These are phyloP conservation scores for Mycotypha africana DNA, from an alignment of 371 early-diverging fungal genomes.

Conservation along the genomic window DNA sequence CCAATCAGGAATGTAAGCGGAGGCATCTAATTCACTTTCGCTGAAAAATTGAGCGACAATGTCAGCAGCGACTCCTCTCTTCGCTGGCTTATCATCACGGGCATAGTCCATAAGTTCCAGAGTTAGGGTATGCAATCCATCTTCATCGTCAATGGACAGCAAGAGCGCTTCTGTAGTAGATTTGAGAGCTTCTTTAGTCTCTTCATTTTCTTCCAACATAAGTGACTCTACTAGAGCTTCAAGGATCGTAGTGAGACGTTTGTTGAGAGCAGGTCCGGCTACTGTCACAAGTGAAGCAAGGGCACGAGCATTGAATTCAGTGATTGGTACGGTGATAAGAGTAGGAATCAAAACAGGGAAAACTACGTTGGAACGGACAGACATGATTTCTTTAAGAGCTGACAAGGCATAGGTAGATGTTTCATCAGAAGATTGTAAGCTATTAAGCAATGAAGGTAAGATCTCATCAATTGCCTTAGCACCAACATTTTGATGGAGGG, in stretches of 20 bases:
- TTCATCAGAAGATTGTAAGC: constrained; percentile 65
- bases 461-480: constrained; percentile 89
- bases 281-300: constrained; percentile 87
- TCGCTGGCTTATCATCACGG: constrained; percentile 46
- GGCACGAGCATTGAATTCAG: constrained; percentile 88
- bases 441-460: constrained; percentile 81
- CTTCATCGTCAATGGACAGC: constrained; percentile 67
- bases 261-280: constrained; percentile 81
- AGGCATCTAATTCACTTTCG: constrained; percentile 54
- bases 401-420: constrained; percentile 75
- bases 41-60: constrained; percentile 66
- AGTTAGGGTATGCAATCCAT: constrained; percentile 72
- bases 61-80: constrained; percentile 56
- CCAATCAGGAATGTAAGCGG: constrained; percentile 82
- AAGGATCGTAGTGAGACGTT: constrained; percentile 74
- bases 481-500: constrained; percentile 86
- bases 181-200: constrained; percentile 61
- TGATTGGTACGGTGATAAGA: constrained; percentile 82
- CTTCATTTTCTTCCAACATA: constrained; percentile 58
- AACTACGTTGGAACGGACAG: constrained; percentile 90
- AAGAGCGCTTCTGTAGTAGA: constrained; percentile 65
- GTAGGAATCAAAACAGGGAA: constrained; percentile 96
- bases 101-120: constrained; percentile 63
- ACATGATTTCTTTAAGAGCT: constrained; percentile 95
- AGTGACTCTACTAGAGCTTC: constrained; percentile 75